Conservation (phyloP, 257 asterid genomes). For the Nicotiana otophora region DNA sequence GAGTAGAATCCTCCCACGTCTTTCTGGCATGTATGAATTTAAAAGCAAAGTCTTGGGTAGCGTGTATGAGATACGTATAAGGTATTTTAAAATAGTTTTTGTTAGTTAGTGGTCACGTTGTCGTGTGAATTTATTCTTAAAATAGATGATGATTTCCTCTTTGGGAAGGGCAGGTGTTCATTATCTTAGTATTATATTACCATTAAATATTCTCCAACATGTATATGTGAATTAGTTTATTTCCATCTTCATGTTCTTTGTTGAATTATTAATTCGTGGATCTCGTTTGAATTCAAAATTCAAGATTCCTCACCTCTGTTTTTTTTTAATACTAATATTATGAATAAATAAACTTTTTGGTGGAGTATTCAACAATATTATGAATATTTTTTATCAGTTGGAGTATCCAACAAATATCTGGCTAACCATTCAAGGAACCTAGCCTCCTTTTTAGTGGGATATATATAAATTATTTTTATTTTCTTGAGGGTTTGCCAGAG, state of each 20-base stretch:
- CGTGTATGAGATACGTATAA: not conserved
- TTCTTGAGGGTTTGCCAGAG: not conserved
- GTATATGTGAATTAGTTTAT: not conserved
- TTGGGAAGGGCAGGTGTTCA: not conserved
- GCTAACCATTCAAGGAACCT: not conserved
- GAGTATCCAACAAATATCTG: not conserved
- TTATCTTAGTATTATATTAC: not conserved
- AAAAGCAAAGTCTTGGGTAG: not conserved
- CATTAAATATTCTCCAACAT: not conserved
- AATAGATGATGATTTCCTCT: not conserved
- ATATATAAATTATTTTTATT: not conserved
- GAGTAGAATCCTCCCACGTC: not conserved
- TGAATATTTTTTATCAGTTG: not conserved
- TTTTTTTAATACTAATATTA: not conserved
- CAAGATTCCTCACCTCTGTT: not conserved
- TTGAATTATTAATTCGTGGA: not conserved
- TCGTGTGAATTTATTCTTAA: not conserved
- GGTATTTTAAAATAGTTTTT: not conserved
- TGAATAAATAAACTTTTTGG: not conserved
- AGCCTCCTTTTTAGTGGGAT: not conserved
- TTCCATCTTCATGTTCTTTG: not conserved
- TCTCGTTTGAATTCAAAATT: not conserved
- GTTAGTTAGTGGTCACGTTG: constrained; percentile 6
- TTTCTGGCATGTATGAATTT: not conserved
- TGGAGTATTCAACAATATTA: not conserved